Conservation (phyloP, 2,329 filamentous ascomycete species). For the Neonectria punicea region DNA sequence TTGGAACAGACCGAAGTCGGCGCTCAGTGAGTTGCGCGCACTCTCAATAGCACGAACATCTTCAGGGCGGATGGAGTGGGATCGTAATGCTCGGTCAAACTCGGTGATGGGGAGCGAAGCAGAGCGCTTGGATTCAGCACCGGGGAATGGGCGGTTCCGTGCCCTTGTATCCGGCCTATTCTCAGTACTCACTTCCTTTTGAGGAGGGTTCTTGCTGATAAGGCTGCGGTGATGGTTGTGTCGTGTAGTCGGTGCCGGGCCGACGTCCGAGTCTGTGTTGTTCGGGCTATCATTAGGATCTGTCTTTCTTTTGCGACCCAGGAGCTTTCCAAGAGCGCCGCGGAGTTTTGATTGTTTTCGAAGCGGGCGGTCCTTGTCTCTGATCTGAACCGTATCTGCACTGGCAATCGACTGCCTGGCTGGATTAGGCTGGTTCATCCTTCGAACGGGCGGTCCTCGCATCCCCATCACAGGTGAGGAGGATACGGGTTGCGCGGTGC, state of each 20-base stretch:
- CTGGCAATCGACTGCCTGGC: slow-evolving; percentile 61
- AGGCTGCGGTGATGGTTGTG: slow-evolving; percentile 33
- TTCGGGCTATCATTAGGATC: slow-evolving; percentile 33
- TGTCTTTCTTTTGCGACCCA: slow-evolving; percentile 66
- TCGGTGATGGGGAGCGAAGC: slow-evolving; percentile 69
- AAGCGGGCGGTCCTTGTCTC: slow-evolving; percentile 50
- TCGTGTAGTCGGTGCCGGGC: slow-evolving; percentile 41
- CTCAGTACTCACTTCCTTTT: slow-evolving; percentile 29
- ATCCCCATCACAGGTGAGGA: slow-evolving; percentile 27
- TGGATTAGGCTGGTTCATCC: slow-evolving; percentile 49
- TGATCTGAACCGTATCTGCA: slow-evolving; percentile 39
- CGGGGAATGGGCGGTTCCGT: slow-evolving; percentile 51
- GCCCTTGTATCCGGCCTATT: slow-evolving; percentile 47
- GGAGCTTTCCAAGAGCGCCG: slow-evolving; percentile 65
- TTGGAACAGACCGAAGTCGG: slow-evolving; percentile 53
- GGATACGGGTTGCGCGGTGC: slow-evolving; percentile 17
- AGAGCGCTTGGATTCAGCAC: slow-evolving; percentile 62
- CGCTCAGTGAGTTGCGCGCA: slow-evolving; percentile 63
- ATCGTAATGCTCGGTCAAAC: slow-evolving; percentile 68
- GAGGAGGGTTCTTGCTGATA: slow-evolving; percentile 28
- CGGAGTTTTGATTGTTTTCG: slow-evolving; percentile 69
- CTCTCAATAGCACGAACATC: slow-evolving; percentile 65
- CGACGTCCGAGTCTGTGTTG: slow-evolving; percentile 37
- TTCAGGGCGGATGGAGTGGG: slow-evolving; percentile 68
- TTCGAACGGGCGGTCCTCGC: slow-evolving; percentile 26